phyloP scores from a whole-genome alignment of 305 asterid species.

The Rubia tinctorum region DNA sequence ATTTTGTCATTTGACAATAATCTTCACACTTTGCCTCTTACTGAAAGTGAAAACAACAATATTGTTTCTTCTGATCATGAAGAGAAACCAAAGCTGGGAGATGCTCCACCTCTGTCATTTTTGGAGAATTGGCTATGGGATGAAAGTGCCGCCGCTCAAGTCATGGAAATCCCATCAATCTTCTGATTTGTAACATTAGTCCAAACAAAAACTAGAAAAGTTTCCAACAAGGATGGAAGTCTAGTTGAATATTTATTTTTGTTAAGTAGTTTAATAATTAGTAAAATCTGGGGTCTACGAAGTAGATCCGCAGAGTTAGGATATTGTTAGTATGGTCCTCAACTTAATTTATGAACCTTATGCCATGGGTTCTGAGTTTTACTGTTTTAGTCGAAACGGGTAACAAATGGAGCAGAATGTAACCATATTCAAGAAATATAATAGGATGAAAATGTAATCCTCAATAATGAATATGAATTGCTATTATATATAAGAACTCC shows the following conservation, averaged over 20 bases:
- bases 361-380: not conserved
- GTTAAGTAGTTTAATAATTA: constrained; percentile 29
- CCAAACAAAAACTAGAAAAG: not conserved
- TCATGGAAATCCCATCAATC: constrained; percentile 63
- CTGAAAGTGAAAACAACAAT: constrained; percentile 31
- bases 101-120: constrained; percentile 68
- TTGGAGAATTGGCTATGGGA: constrained; percentile 91
- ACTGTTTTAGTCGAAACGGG: not conserved
- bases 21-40: constrained; percentile 25
- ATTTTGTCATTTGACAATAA: constrained; percentile 39
- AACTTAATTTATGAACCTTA: not conserved
- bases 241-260: constrained; percentile 13
- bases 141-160: constrained; percentile 57
- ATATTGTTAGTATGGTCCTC: not conserved
- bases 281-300: constrained; percentile 34
- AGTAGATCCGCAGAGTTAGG: not conserved
- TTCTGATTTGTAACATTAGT: constrained; percentile 30
- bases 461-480: too few species aligned
- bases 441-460: not conserved
- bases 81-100: constrained; percentile 34
- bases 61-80: constrained; percentile 14
- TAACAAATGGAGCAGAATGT: not conserved
- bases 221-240: not conserved
- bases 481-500: too few species aligned
- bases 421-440: too few species aligned